These are phyloP conservation scores for Theileria orientalis DNA, from an alignment of 169 alveolate genomes.

Conservation along the genomic window DNA sequence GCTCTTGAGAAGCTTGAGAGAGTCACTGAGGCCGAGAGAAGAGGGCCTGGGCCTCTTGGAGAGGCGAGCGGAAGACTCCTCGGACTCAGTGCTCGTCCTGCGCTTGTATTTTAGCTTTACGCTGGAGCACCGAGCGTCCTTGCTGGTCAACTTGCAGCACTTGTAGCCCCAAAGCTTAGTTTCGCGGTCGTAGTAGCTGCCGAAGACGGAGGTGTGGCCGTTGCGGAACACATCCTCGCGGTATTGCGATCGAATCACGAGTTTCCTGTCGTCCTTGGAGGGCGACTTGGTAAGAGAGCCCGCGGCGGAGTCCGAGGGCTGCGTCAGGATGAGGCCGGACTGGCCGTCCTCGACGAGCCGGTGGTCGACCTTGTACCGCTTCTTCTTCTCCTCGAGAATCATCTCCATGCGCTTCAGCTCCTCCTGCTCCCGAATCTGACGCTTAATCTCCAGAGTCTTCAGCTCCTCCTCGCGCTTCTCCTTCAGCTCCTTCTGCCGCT, in stretches of 20 bases:
- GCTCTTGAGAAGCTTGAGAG: slow-evolving; percentile 37
- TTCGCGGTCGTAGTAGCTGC: slow-evolving; percentile 74
- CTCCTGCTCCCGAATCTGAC: slow-evolving; percentile 78
- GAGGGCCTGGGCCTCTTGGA: background rate
- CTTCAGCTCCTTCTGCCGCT: slow-evolving; percentile 86
- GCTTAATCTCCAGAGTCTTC: slow-evolving; percentile 87
- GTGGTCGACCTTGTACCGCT: slow-evolving; percentile 10
- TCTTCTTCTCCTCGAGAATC: slow-evolving; percentile 52
- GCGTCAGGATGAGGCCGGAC: slow-evolving; percentile 37
- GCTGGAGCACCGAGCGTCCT: slow-evolving; percentile 56
- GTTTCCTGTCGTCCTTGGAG: slow-evolving; percentile 34
- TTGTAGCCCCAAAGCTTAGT: slow-evolving; percentile 79
- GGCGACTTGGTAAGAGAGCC: background rate
- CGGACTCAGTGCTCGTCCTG: background rate
- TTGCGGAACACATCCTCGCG: slow-evolving; percentile 71
- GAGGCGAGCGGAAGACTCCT: background rate
- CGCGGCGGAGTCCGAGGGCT: slow-evolving; percentile 5
- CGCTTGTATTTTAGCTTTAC: slow-evolving; percentile 31
- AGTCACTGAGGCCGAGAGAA: slow-evolving; percentile 27
- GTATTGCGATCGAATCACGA: slow-evolving; percentile 70
- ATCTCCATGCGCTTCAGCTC: slow-evolving; percentile 62
- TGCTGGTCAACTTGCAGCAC: slow-evolving; percentile 71
- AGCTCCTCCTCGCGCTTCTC: slow-evolving; percentile 93
- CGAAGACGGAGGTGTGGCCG: slow-evolving; percentile 78
- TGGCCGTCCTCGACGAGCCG: background rate